Evolutionary conservation across 2,329 filamentous ascomycete species (phyloP).

Genomic region (Elsinoe necatrix): DNA sequence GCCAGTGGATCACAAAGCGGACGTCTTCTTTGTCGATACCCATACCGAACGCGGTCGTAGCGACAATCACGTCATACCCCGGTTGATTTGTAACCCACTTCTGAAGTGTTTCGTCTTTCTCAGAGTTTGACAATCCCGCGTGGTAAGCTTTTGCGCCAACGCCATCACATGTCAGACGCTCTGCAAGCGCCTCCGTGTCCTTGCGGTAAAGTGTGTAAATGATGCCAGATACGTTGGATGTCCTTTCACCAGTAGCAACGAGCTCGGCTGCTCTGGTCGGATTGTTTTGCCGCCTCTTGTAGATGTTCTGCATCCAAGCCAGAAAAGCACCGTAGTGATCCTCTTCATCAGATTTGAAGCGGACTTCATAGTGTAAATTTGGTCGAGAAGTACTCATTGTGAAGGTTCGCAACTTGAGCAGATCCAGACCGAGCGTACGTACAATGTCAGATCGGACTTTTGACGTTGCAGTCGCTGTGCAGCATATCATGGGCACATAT

Average conservation of each 20-base stretch:
- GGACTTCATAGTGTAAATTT: constrained; percentile 85
- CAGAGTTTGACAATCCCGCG: constrained; percentile 55
- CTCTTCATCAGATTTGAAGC: constrained; percentile 69
- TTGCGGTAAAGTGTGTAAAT: constrained; percentile 70
- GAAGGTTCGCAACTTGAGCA: constrained; percentile 59
- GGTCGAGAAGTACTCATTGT: constrained; percentile 74
- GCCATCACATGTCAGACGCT: constrained; percentile 56
- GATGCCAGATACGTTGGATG: constrained; percentile 63
- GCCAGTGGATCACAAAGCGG: constrained; percentile 91
- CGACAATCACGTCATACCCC: constrained; percentile 85
- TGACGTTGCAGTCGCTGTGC: constrained; percentile 82
- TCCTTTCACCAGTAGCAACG: constrained; percentile 39
- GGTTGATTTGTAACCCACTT: constrained; percentile 64
- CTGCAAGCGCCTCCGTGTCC: constrained; percentile 64
- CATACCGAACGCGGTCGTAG: constrained; percentile 95
- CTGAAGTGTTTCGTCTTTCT: constrained; percentile 61
- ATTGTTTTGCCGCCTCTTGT: constrained; percentile 56
- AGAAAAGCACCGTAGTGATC: constrained; percentile 69
- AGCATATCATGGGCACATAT: constrained; percentile 79
- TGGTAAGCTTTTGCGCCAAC: constrained; percentile 69
- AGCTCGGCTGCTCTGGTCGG: constrained; percentile 52
- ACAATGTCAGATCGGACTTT: constrained; percentile 78
- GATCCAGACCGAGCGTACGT: constrained; percentile 59
- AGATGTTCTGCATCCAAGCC: constrained; percentile 64
- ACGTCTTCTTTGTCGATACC: constrained; percentile 95